These are phyloP conservation scores for Tulasnella sp. DNA, from an alignment of 768 basidiomycete species.

Conservation along the genomic window DNA sequence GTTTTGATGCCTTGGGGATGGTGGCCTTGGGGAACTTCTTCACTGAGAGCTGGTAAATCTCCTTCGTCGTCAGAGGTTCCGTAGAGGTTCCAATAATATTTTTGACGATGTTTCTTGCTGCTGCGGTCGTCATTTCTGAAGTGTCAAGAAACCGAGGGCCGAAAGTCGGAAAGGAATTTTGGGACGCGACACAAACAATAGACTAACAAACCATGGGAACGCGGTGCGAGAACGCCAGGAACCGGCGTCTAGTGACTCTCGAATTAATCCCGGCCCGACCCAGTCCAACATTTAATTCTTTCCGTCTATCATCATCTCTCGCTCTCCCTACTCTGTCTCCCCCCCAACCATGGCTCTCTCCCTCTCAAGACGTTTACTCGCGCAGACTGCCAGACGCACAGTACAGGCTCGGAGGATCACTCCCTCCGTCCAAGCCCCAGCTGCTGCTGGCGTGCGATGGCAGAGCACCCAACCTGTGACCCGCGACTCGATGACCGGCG, in stretches of 20 bases:
- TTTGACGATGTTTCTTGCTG: conserved; percentile 10
- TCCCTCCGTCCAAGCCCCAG: background rate
- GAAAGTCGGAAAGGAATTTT: background rate
- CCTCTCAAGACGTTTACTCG: background rate
- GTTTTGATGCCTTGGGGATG: background rate
- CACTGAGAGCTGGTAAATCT: conserved; percentile 10
- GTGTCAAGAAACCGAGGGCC: background rate
- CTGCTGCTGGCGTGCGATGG: background rate
- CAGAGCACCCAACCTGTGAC: conserved; percentile 6
- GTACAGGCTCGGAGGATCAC: background rate
- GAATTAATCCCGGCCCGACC: background rate
- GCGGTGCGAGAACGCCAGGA: background rate
- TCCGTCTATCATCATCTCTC: background rate
- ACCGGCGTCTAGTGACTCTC: conserved; percentile 1
- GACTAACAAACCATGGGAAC: conserved; percentile 1
- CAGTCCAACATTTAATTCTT: conserved; percentile 3
- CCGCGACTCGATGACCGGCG: conserved; percentile 18
- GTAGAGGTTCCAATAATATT: conserved; percentile 8
- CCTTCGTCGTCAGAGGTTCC: conserved; percentile 6
- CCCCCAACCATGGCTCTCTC: background rate
- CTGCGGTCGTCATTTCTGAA: background rate
- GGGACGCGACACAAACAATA: background rate
- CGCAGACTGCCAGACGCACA: background rate
- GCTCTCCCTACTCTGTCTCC: background rate
- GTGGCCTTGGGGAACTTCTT: conserved; percentile 15